Evolutionary conservation across 768 basidiomycete species (phyloP).

Genomic region (Russula olivacea): DNA sequence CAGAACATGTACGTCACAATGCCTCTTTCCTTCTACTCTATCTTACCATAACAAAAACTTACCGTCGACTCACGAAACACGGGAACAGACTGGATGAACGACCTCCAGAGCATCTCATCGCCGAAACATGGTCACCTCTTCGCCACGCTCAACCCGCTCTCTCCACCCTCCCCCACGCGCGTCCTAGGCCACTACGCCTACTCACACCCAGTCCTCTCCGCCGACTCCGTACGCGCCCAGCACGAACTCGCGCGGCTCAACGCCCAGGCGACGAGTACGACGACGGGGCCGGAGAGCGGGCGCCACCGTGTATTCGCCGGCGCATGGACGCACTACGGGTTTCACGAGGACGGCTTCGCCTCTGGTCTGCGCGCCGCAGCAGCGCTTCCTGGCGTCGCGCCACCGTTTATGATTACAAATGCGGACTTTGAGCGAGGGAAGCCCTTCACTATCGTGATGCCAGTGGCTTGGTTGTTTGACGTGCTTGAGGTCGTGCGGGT

Average conservation of each 20-base stretch:
- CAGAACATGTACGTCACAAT: conserved; percentile 9
- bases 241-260: conserved; percentile 43
- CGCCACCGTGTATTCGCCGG: conserved; percentile 58
- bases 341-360: conserved; percentile 76
- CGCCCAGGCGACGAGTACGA: conserved; percentile 26
- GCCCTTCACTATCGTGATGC: not conserved
- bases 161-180: conserved; percentile 45
- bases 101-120: not conserved
- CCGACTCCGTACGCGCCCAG: conserved; percentile 52
- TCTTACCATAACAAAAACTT: not conserved
- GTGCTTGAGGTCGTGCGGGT: not conserved
- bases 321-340: conserved; percentile 71
- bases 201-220: conserved; percentile 63
- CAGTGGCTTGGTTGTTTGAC: not conserved
- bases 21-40: not conserved
- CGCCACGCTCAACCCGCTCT: conserved; percentile 4
- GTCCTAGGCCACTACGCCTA: conserved; percentile 51
- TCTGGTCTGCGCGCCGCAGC: conserved; percentile 36
- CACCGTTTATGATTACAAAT: not conserved
- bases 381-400: not conserved
- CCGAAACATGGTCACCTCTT: not conserved
- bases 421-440: not conserved
- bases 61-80: not conserved
- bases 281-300: conserved; percentile 28
- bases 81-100: conserved; percentile 2